phyloP scores from a whole-genome alignment of 495 filamentous ascomycete species.

The Lentithecium fluviatile region DNA sequence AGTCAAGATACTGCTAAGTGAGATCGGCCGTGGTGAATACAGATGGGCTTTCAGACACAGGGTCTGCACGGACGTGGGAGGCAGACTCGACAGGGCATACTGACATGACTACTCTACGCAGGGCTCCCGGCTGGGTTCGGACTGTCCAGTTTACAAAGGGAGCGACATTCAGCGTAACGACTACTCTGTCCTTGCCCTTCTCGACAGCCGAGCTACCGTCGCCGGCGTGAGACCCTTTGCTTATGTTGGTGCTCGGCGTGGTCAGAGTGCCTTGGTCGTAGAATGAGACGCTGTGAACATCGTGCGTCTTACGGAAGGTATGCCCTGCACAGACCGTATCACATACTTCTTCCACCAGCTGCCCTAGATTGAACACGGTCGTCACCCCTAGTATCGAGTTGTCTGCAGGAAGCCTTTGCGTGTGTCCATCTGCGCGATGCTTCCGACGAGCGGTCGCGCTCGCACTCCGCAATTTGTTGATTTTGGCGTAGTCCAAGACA shows the following conservation, averaged over 20 bases:
- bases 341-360: constrained; percentile 1
- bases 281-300: neutral
- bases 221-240: neutral
- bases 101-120: constrained; percentile 13
- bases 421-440: neutral
- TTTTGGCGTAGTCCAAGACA: constrained; percentile 21
- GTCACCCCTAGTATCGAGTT: constrained; percentile 1
- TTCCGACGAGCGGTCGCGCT: constrained; percentile 5
- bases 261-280: neutral
- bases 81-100: too few species aligned
- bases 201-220: neutral
- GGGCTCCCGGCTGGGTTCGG: constrained; percentile 6
- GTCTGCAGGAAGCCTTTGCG: neutral
- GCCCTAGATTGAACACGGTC: neutral
- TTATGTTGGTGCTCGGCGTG: neutral
- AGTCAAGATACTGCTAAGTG: too few species aligned
- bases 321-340: neutral
- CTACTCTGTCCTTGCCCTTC: neutral
- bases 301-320: neutral
- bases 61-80: too few species aligned
- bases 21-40: too few species aligned
- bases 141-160: constrained; percentile 10
- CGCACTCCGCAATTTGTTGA: constrained; percentile 14
- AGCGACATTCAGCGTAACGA: constrained; percentile 1
- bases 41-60: too few species aligned